phyloP scores from a whole-genome alignment of 768 basidiomycete species.

The Boletus pseudo-olivaceus region DNA sequence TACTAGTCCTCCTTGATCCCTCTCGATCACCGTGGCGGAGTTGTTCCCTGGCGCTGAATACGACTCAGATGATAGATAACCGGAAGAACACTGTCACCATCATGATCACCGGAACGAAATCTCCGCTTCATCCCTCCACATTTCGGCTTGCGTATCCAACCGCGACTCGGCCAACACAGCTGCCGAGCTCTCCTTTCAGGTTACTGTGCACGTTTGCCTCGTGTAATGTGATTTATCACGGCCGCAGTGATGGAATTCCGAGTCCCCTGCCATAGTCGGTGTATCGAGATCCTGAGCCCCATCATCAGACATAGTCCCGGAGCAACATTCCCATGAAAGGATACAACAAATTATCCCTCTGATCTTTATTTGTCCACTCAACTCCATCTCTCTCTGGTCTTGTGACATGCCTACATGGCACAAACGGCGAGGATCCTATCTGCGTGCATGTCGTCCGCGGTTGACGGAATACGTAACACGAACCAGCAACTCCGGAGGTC shows the following conservation, averaged over 20 bases:
- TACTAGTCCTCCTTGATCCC: neutral
- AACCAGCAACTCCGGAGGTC: neutral
- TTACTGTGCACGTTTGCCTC: conserved; percentile 8
- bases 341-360: neutral
- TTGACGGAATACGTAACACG: conserved; percentile 1
- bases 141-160: neutral
- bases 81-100: conserved; percentile 9
- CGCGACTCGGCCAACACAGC: neutral
- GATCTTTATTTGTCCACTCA: neutral
- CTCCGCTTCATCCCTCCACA: conserved; percentile 2
- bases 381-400: neutral
- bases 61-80: conserved; percentile 4
- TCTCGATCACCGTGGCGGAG: conserved; percentile 16
- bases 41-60: neutral
- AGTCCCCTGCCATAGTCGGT: neutral
- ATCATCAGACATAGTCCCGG: neutral
- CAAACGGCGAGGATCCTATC: neutral
- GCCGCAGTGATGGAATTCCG: neutral
- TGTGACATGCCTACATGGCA: neutral
- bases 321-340: neutral
- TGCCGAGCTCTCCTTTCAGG: conserved; percentile 2
- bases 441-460: conserved; percentile 1
- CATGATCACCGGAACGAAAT: conserved; percentile 9
- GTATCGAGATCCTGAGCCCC: conserved; percentile 5
- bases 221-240: conserved; percentile 2